Conservation (phyloP, 805 yeast genomes). For the Starmerella apis region DNA sequence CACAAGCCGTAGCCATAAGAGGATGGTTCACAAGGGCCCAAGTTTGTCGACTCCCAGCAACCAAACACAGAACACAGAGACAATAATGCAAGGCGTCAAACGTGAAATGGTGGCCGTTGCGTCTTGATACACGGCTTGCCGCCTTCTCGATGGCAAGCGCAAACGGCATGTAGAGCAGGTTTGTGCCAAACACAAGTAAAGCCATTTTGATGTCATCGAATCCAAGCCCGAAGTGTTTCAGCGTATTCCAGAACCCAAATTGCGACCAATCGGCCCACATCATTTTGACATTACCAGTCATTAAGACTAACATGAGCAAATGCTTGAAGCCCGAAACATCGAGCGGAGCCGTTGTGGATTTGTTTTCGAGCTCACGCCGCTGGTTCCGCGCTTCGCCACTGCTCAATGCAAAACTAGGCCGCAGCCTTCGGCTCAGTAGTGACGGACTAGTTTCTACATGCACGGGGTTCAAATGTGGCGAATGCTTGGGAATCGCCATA, state of each 20-base stretch:
- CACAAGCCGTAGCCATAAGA: constrained; percentile 37
- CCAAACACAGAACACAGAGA: constrained; percentile 24
- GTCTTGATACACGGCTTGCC: constrained; percentile 25
- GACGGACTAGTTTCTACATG: constrained; percentile 22
- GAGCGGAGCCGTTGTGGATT: constrained; percentile 13
- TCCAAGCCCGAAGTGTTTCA: constrained; percentile 29
- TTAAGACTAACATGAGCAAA: constrained; percentile 34
- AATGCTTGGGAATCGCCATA: not conserved
- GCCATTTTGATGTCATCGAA: constrained; percentile 29
- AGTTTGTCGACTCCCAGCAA: constrained; percentile 17
- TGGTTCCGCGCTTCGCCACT: constrained; percentile 17
- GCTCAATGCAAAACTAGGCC: constrained; percentile 9
- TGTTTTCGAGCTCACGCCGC: constrained; percentile 17
- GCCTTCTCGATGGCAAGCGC: constrained; percentile 32
- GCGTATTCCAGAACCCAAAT: constrained; percentile 32
- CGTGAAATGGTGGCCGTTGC: not conserved
- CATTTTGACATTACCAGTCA: constrained; percentile 35
- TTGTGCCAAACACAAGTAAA: constrained; percentile 26
- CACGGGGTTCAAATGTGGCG: constrained; percentile 22
- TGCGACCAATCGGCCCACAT: constrained; percentile 33
- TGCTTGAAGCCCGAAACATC: constrained; percentile 34
- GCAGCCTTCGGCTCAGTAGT: constrained; percentile 20
- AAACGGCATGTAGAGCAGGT: constrained; percentile 32
- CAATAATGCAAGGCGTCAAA: constrained; percentile 30
- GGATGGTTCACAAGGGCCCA: constrained; percentile 35